These are phyloP conservation scores for Bruguiera hainesii DNA, from an alignment of 441 rosid species.

Conservation along the genomic window DNA sequence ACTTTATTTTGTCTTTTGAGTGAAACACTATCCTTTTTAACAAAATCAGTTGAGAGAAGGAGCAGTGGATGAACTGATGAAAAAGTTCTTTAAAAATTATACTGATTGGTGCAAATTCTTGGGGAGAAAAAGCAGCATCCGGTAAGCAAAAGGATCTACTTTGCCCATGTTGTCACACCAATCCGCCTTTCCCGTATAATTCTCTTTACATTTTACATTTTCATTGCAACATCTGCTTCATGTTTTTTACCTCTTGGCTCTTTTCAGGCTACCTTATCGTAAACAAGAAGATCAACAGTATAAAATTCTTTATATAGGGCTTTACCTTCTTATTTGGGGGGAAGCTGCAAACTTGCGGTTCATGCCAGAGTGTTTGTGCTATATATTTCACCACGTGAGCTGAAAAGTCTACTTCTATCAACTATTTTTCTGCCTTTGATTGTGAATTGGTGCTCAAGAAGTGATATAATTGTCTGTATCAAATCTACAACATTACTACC, in stretches of 20 bases:
- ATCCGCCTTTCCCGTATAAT: too few relatives aligned
- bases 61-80: slow-evolving; percentile 81
- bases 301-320: slow-evolving; percentile 81
- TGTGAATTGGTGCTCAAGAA: slow-evolving; percentile 1
- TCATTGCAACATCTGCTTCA: not conserved
- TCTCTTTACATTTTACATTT: too few relatives aligned
- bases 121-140: slow-evolving; percentile 70
- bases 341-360: slow-evolving; percentile 97
- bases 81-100: slow-evolving; percentile 83
- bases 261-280: slow-evolving; percentile 74
- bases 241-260: slow-evolving; percentile 13
- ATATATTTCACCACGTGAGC: slow-evolving; percentile 94
- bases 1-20: slow-evolving; percentile 15
- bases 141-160: slow-evolving; percentile 39
- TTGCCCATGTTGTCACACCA: slow-evolving; percentile 11
- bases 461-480: not conserved
- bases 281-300: slow-evolving; percentile 83
- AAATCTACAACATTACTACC: not conserved
- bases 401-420: slow-evolving; percentile 15
- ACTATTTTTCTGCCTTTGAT: slow-evolving; percentile 1
- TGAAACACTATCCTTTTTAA: slow-evolving; percentile 20
- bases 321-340: slow-evolving; percentile 98
- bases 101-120: slow-evolving; percentile 91
- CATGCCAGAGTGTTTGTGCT: slow-evolving; percentile 95
- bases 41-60: slow-evolving; percentile 61